Percentiles rank a stretch among this genome's conserved stretches.
Conservation (phyloP, 495 filamentous ascomycete genomes). For the Glarea lozoyensis region DNA sequence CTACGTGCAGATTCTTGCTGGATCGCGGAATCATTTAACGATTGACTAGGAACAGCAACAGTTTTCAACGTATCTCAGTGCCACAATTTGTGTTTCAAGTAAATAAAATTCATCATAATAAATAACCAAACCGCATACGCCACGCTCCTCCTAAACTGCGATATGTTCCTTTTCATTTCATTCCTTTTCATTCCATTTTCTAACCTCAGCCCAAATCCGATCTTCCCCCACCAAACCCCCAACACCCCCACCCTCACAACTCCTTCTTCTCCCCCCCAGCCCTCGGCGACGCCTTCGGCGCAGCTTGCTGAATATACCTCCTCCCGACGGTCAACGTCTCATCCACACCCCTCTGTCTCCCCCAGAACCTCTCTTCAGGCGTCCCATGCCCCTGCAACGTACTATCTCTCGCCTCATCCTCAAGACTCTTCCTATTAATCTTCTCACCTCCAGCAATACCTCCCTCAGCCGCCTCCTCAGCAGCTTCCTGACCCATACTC, state of each 20-base stretch:
- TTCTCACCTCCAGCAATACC: constrained; percentile 33
- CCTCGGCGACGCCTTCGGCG: too few relatives aligned
- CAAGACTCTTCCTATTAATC: constrained; percentile 37
- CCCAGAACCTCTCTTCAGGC: constrained; percentile 62
- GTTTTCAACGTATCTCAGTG: too few relatives aligned
- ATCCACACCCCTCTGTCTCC: constrained; percentile 49
- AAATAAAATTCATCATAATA: too few relatives aligned
- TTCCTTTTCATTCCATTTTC: too few relatives aligned
- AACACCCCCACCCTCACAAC: too few relatives aligned
- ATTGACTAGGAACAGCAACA: too few relatives aligned
- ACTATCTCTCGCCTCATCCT: constrained; percentile 59
- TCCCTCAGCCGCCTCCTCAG: constrained; percentile 25
- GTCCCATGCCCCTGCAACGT: constrained; percentile 37
- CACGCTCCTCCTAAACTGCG: too few relatives aligned
- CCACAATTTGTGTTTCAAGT: too few relatives aligned
- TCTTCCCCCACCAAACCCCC: not conserved
- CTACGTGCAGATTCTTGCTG: too few relatives aligned
- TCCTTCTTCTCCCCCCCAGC: constrained; percentile 6
- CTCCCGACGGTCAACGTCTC: constrained; percentile 51
- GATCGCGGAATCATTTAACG: too few relatives aligned
- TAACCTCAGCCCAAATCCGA: not conserved
- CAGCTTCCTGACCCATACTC: constrained; percentile 37
- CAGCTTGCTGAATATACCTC: constrained; percentile 19
- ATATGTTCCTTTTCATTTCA: too few relatives aligned
- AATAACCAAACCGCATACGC: too few relatives aligned